These are phyloP conservation scores for Gelatoporia subvermispora DNA, from an alignment of 768 basidiomycete genomes.

Conservation along the genomic window DNA sequence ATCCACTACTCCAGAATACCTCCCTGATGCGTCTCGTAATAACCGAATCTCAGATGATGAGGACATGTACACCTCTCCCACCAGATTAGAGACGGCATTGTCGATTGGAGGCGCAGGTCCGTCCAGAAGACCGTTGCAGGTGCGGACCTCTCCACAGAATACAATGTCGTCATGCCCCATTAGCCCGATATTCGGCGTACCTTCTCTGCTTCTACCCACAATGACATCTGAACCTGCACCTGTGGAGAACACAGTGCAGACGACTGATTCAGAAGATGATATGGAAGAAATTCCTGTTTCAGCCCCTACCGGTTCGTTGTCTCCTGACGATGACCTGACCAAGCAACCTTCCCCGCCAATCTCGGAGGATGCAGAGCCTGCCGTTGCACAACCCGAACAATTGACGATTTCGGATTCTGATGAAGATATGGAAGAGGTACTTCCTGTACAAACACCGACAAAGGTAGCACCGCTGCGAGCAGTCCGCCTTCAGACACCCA, in stretches of 20 bases:
- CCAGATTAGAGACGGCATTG: constrained; percentile 60
- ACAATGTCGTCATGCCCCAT: background rate
- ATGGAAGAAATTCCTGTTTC: constrained; percentile 29
- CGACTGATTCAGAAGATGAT: constrained; percentile 27
- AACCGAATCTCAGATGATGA: constrained; percentile 30
- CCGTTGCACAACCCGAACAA: background rate
- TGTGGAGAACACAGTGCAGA: too few relatives aligned
- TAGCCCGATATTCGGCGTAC: constrained; percentile 31
- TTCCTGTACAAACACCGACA: background rate
- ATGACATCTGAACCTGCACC: too few relatives aligned
- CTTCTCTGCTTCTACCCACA: constrained; percentile 25
- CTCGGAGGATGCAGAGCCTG: too few relatives aligned
- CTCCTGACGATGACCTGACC: background rate
- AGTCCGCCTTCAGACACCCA: background rate
- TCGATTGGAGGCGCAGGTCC: constrained; percentile 60
- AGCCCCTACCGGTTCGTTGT: background rate
- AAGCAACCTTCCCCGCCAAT: too few relatives aligned
- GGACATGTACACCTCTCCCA: constrained; percentile 46
- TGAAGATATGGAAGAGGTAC: constrained; percentile 40
- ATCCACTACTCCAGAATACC: constrained; percentile 1
- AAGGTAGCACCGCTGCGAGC: background rate
- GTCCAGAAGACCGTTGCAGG: constrained; percentile 1
- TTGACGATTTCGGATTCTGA: constrained; percentile 18
- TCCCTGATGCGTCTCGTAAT: background rate
- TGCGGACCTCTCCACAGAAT: background rate